Conservation (phyloP, 164 flowering plant species). For the Magnolia kwangsiensis region DNA sequence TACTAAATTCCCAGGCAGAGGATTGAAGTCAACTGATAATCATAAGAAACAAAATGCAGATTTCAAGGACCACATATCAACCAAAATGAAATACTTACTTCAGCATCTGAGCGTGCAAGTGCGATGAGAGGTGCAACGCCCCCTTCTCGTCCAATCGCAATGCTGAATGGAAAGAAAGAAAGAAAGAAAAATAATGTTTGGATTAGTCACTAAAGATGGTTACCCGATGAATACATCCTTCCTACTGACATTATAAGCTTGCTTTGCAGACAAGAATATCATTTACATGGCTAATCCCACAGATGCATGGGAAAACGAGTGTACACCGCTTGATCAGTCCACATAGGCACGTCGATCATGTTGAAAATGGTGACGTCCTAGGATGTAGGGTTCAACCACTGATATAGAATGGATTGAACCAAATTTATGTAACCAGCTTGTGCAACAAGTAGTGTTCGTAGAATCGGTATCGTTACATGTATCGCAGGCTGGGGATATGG, state of each 20-base stretch:
- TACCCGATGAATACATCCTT: not conserved
- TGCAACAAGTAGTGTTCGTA: no score
- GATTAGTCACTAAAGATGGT: not conserved
- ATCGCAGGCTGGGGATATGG: no score
- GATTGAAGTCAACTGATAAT: not conserved
- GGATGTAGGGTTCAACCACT: not conserved
- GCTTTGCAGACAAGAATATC: not conserved
- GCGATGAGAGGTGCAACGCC: slow-evolving; percentile 94
- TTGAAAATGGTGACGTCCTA: not conserved
- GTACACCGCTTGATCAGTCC: not conserved
- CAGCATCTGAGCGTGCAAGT: slow-evolving; percentile 83
- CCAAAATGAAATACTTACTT: slow-evolving; percentile 41
- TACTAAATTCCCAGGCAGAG: not conserved
- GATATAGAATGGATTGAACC: not conserved
- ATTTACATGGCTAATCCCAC: not conserved
- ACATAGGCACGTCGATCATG: not conserved
- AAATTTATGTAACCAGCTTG: no score
- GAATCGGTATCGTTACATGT: no score
- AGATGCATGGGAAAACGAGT: not conserved
- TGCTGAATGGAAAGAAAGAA: slow-evolving; percentile 35
- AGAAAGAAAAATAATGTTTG: slow-evolving; percentile 3
- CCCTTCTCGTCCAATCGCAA: slow-evolving; percentile 97
- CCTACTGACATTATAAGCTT: not conserved
- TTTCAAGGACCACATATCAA: not conserved
- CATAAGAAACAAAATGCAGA: not conserved